phyloP scores from a whole-genome alignment of 208 protist species.

The Trypanosoma lewisi region DNA sequence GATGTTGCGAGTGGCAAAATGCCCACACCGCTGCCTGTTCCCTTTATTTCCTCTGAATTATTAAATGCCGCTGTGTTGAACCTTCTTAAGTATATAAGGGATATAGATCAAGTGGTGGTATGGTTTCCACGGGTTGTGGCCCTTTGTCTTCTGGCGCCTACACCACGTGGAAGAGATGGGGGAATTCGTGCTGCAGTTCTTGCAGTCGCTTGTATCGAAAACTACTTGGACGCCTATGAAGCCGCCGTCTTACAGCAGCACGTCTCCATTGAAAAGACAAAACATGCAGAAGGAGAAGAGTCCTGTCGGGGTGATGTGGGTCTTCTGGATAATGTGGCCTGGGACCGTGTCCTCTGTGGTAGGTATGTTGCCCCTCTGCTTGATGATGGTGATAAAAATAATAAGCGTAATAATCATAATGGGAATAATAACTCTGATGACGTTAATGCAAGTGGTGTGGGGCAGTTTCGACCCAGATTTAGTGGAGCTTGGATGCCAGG shows the following conservation, averaged over 20 bases:
- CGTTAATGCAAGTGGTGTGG: not conserved
- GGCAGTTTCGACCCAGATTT: not conserved
- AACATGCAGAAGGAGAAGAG: not conserved
- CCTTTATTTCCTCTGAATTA: constrained; percentile 2
- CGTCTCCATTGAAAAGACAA: constrained; percentile 2
- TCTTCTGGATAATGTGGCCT: constrained; percentile 9
- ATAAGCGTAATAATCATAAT: too few species aligned
- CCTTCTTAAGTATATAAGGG: not conserved
- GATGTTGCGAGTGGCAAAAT: constrained; percentile 7
- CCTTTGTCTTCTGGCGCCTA: constrained; percentile 9
- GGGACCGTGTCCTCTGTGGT: constrained; percentile 9
- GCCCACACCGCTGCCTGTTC: not conserved
- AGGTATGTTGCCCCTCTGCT: not conserved
- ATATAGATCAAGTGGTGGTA: constrained; percentile 10
- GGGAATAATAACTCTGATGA: too few species aligned
- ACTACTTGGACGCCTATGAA: constrained; percentile 16
- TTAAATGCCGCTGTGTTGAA: not conserved
- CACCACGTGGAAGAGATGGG: constrained; percentile 14
- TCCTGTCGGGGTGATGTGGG: constrained; percentile 12
- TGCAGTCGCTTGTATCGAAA: constrained; percentile 21
- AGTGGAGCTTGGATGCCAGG: constrained; percentile 28
- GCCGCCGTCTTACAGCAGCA: constrained; percentile 16
- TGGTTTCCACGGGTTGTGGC: constrained; percentile 19
- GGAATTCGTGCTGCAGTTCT: constrained; percentile 8
- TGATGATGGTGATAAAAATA: not conserved